Conservation (phyloP, 805 yeast species). For the Candida pseudoglaebosa region DNA sequence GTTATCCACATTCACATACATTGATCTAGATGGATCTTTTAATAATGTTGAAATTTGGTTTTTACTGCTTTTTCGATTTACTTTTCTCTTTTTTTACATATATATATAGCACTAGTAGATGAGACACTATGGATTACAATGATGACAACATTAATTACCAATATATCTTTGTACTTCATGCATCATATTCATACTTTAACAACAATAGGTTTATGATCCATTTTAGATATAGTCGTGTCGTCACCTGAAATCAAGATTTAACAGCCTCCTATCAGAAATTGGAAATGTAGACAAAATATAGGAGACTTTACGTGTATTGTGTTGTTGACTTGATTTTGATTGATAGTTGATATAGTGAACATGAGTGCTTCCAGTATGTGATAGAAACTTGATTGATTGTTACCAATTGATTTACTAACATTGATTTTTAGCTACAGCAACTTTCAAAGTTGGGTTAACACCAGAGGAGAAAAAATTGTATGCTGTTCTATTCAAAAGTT, state of each 20-base stretch:
- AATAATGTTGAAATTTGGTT: too few relatives aligned
- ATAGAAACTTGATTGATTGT: not conserved
- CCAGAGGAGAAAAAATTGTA: constrained; percentile 74
- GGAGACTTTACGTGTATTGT: too few relatives aligned
- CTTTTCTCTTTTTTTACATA: too few relatives aligned
- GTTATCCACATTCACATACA: too few relatives aligned
- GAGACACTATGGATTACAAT: too few relatives aligned
- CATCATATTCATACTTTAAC: too few relatives aligned
- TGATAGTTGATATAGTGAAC: not conserved
- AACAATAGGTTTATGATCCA: too few relatives aligned
- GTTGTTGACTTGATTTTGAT: not conserved
- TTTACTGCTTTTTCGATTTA: too few relatives aligned
- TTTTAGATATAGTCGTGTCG: not conserved
- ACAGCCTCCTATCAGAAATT: not conserved
- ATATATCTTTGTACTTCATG: too few relatives aligned
- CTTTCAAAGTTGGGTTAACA: constrained; percentile 48
- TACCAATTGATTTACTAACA: constrained; percentile 7
- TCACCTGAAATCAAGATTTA: not conserved
- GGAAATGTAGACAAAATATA: not conserved
- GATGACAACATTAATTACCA: too few relatives aligned
- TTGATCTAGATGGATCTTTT: too few relatives aligned
- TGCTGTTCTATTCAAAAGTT: constrained; percentile 69
- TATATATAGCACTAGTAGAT: too few relatives aligned
- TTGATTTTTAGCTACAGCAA: constrained; percentile 22
- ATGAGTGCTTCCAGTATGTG: not conserved